These are phyloP conservation scores for Candida arabinofermentans DNA, from an alignment of 805 yeast genomes.

Conservation along the genomic window DNA sequence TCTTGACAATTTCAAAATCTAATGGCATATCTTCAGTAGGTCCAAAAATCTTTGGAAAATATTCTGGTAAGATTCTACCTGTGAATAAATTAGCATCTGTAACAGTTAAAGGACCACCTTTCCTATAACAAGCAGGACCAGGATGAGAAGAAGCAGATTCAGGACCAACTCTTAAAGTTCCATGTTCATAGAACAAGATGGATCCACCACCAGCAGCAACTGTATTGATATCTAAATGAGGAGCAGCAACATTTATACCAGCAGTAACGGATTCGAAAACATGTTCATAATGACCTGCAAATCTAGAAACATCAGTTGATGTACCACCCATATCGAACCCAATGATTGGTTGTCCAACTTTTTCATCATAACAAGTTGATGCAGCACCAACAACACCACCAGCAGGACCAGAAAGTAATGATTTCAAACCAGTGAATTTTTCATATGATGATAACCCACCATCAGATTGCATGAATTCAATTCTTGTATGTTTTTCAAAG, in stretches of 20 bases:
- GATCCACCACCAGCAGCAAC: conserved; percentile 89
- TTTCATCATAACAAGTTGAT: conserved; percentile 63
- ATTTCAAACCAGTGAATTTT: conserved; percentile 79
- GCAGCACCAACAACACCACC: conserved; percentile 97
- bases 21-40: conserved; percentile 70
- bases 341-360: conserved; percentile 55
- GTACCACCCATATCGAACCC: conserved; percentile 95
- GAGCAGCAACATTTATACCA: conserved; percentile 78
- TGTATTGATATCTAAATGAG: conserved; percentile 76
- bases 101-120: conserved; percentile 78
- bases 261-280: conserved; percentile 86
- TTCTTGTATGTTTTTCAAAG: conserved; percentile 44
- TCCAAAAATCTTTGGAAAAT: conserved; percentile 80
- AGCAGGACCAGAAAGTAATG: conserved; percentile 94
- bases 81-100: conserved; percentile 79
- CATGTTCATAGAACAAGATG: conserved; percentile 60
- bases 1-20: conserved; percentile 48
- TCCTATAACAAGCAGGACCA: conserved; percentile 84
- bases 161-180: conserved; percentile 78
- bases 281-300: conserved; percentile 67
- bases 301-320: conserved; percentile 80
- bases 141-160: conserved; percentile 87
- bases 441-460: conserved; percentile 89
- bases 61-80: conserved; percentile 69
- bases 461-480: conserved; percentile 93